Conservation (phyloP, 2,329 filamentous ascomycete species). For the Beauveria medogensis region DNA sequence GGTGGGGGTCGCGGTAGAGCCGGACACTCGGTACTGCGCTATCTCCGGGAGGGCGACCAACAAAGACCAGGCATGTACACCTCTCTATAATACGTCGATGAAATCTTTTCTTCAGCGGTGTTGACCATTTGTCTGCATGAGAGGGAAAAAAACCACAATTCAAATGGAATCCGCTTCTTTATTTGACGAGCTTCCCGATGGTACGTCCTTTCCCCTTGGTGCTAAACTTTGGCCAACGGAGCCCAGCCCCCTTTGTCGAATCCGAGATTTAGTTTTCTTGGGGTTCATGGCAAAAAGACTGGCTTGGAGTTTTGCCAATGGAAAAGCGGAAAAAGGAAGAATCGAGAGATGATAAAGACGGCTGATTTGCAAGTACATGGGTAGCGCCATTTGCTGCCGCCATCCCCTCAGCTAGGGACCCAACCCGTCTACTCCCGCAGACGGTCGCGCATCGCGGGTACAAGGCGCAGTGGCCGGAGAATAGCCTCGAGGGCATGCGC, state of each 20-base stretch:
- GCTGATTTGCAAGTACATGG: not conserved
- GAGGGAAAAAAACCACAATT: not conserved
- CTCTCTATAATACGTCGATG: not conserved
- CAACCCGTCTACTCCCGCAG: constrained; percentile 45
- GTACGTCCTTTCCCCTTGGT: not conserved
- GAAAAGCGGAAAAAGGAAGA: no score
- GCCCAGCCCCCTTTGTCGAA: not conserved
- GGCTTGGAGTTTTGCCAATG: not conserved
- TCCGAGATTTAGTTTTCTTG: not conserved
- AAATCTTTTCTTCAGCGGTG: not conserved
- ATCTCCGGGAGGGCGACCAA: not conserved
- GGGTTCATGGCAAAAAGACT: not conserved
- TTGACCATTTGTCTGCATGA: not conserved
- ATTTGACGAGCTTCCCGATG: not conserved
- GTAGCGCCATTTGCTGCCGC: constrained; percentile 27
- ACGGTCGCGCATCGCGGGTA: constrained; percentile 73
- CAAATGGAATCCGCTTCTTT: not conserved
- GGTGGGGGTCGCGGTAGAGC: not conserved
- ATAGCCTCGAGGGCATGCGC: constrained; percentile 71
- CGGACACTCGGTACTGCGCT: not conserved
- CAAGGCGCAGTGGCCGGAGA: constrained; percentile 74
- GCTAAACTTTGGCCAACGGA: not conserved
- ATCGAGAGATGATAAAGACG: not conserved
- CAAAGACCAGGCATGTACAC: not conserved
- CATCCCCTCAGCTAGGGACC: constrained; percentile 20